Evolutionary conservation across 495 filamentous ascomycete genomes (phyloP).

Genomic region (Copromyces sp.): DNA sequence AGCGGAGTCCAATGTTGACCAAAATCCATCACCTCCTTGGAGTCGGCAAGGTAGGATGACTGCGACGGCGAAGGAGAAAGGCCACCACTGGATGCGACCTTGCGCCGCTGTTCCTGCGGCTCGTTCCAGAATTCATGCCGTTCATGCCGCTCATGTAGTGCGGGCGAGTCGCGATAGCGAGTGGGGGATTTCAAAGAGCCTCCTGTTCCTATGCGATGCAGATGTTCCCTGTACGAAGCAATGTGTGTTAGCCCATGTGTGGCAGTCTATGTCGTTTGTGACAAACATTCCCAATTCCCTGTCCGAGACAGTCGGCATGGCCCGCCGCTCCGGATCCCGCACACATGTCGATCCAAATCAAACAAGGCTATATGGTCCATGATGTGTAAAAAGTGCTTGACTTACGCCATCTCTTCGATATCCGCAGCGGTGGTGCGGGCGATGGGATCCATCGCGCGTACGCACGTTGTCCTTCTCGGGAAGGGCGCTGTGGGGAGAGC

Average conservation of each 20-base stretch:
- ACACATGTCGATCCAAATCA: not conserved
- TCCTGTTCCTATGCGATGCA: slow-evolving; percentile 7
- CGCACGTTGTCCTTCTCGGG: not conserved
- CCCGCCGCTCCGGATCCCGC: not conserved
- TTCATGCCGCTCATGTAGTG: slow-evolving; percentile 4
- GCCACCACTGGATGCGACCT: not conserved
- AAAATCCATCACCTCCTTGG: not conserved
- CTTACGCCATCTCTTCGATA: slow-evolving; percentile 14
- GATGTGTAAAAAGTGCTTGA: not conserved
- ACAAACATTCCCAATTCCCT: slow-evolving; percentile 1
- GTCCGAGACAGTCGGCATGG: not conserved
- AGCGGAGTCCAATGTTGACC: slow-evolving; percentile 1
- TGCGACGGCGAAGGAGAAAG: not conserved
- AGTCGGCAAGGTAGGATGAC: not conserved
- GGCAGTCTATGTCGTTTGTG: slow-evolving; percentile 2
- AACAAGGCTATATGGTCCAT: no score
- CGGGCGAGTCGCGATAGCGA: slow-evolving; percentile 1
- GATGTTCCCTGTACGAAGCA: slow-evolving; percentile 1
- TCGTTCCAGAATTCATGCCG: slow-evolving; percentile 1
- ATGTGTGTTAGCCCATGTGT: not conserved
- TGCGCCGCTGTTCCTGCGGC: not conserved
- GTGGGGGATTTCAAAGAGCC: not conserved
- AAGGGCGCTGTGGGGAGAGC: not conserved
- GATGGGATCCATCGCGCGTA: slow-evolving; percentile 3
- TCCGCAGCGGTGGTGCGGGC: slow-evolving; percentile 2